Evolutionary conservation across 1,284 basidiomycete genomes (phyloP), one percentile per base, ranked within the genome.

Genomic region (Neonothopanus nambi): DNA sequence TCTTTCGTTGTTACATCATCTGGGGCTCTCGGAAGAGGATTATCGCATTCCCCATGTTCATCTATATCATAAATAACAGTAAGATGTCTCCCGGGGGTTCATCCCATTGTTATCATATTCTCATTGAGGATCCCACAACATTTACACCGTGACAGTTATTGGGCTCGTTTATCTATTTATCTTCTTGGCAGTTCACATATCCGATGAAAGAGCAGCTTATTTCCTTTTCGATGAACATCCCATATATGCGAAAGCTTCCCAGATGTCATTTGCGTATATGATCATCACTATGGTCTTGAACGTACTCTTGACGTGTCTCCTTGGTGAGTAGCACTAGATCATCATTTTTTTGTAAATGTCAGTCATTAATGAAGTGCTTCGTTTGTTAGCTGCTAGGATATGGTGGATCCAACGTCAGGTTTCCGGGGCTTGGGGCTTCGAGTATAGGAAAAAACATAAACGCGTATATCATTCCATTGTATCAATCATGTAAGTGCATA

Each of bases 341-440:
- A n/a, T 20, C 23, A 39, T 21, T 23, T 17, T 28, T 9, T 21
- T 3, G 15, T 17, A 21, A 36, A 13, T 9, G 7, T n/a, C n/a
- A n/a, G n/a, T n/a, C n/a, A n/a, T n/a, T n/a, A n/a, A n/a, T n/a
- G n/a, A n/a, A n/a, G n/a, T n/a, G n/a, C n/a, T n/a, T n/a, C n/a
- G n/a, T n/a, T n/a, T n/a, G n/a, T n/a, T n/a, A 49, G 47, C 47
- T 13, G 47, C 36, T 5, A 49, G 47, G 33, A 49, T 49, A 18
- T 49, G 47, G 36, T 49, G 47, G 47, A 49, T 49, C 3, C 30
- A 33, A 33, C 30, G 30, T 13, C 30, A 33, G 4, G 2, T 33
- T 33, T 33, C 30, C 13, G 9, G 30, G 3, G 9, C 13, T 4
- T 2, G 9, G 30, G 30, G 30, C 9, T 8, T 33, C 2, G 30